Evolutionary conservation across 495 filamentous ascomycete species (phyloP).

Genomic region (Tuber microsphaerosporum): DNA sequence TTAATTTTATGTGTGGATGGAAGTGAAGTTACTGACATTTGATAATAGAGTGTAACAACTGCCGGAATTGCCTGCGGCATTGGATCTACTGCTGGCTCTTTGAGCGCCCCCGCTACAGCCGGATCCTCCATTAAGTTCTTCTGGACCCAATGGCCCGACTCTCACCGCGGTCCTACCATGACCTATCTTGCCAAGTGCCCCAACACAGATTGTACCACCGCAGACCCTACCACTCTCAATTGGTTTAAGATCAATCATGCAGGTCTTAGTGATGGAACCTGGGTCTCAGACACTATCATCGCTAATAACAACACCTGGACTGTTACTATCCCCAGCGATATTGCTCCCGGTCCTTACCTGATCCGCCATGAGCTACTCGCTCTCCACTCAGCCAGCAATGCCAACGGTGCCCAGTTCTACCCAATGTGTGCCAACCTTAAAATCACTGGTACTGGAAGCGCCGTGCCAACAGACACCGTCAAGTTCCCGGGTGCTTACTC

Average conservation of each 20-base stretch:
- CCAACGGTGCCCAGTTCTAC: conserved; percentile 69
- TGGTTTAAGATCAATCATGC: conserved; percentile 71
- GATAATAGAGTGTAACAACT: conserved; percentile 42
- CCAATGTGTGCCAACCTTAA: conserved; percentile 71
- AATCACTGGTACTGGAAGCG: conserved; percentile 58
- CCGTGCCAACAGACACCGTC: conserved; percentile 51
- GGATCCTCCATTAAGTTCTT: conserved; percentile 55
- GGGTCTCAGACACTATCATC: conserved; percentile 63
- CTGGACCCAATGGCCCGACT: conserved; percentile 62
- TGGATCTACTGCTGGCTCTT: conserved; percentile 43
- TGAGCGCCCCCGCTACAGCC: conserved; percentile 49
- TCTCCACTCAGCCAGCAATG: conserved; percentile 56
- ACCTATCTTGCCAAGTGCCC: conserved; percentile 64
- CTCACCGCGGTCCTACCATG: conserved; percentile 65
- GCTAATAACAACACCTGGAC: conserved; percentile 59
- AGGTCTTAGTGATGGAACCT: conserved; percentile 58
- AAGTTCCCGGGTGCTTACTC: conserved; percentile 59
- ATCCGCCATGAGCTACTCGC: conserved; percentile 77
- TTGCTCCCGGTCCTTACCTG: conserved; percentile 68
- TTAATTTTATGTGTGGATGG: background rate
- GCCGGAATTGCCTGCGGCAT: conserved; percentile 65
- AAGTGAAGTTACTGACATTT: background rate
- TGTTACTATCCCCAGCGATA: conserved; percentile 59
- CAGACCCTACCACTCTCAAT: conserved; percentile 56
- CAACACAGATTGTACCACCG: conserved; percentile 58